These are phyloP conservation scores for Ustilago hordei DNA, from an alignment of 1,284 basidiomycete genomes.

Conservation along the genomic window DNA sequence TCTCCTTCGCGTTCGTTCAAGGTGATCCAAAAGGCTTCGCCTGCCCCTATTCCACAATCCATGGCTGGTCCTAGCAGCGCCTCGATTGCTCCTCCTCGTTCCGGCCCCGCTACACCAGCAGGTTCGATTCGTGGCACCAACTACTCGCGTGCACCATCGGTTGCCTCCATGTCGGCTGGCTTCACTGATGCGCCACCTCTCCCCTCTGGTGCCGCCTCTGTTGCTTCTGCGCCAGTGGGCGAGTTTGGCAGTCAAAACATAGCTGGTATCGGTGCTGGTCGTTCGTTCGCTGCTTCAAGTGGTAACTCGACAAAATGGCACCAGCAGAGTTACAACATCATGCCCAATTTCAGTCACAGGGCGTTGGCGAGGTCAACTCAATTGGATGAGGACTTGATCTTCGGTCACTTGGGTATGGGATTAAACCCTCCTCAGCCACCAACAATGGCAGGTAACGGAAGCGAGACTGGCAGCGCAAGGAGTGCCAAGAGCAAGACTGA, in stretches of 20 bases:
- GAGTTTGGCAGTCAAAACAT: constrained; percentile 53
- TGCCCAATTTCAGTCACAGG: constrained; percentile 47
- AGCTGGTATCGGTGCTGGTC: constrained; percentile 49
- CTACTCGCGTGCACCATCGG: constrained; percentile 47
- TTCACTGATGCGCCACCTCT: constrained; percentile 48
- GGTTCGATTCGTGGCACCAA: constrained; percentile 46
- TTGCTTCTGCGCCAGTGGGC: constrained; percentile 28
- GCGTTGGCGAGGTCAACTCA: constrained; percentile 48
- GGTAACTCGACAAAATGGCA: constrained; percentile 58
- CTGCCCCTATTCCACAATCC: constrained; percentile 14
- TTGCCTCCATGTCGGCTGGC: constrained; percentile 47
- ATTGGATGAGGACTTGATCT: constrained; percentile 52
- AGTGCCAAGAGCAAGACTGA: constrained; percentile 44
- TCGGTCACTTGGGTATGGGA: constrained; percentile 50
- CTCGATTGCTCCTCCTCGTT: constrained; percentile 31
- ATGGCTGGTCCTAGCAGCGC: constrained; percentile 35
- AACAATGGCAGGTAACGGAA: constrained; percentile 38
- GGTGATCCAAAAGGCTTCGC: constrained; percentile 44
- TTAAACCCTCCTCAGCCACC: constrained; percentile 28
- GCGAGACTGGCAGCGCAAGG: constrained; percentile 37
- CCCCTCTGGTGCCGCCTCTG: constrained; percentile 38
- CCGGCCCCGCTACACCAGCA: constrained; percentile 39
- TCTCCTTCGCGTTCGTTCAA: constrained; percentile 50
- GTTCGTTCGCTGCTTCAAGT: constrained; percentile 36
- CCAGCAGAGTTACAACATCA: constrained; percentile 51